Percentiles rank a stretch among this genome's conserved stretches.
These are phyloP conservation scores for Leptodontidium sp. DNA, from an alignment of 2,329 filamentous ascomycete species.

Conservation along the genomic window DNA sequence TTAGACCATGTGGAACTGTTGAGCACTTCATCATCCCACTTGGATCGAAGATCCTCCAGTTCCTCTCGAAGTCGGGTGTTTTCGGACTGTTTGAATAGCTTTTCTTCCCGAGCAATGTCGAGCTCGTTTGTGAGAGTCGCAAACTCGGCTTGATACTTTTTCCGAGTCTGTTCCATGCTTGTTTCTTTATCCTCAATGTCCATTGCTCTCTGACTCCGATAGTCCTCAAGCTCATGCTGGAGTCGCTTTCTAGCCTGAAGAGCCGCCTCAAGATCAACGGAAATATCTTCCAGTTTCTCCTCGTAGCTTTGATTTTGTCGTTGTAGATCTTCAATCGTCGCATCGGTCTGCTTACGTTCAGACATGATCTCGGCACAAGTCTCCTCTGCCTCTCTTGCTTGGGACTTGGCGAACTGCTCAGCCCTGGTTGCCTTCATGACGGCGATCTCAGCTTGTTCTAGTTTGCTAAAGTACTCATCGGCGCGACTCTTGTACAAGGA, in stretches of 20 bases:
- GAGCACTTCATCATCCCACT: constrained; percentile 98
- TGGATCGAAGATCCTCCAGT: constrained; percentile 90
- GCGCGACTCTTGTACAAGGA: constrained; percentile 90
- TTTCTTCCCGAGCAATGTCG: constrained; percentile 90
- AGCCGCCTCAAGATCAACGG: constrained; percentile 85
- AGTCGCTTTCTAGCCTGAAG: constrained; percentile 91
- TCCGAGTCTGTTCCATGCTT: constrained; percentile 94
- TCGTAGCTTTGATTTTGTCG: constrained; percentile 89
- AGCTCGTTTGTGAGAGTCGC: constrained; percentile 89
- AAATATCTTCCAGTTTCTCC: constrained; percentile 89
- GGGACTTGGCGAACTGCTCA: constrained; percentile 91
- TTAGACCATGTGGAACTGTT: constrained; percentile 99
- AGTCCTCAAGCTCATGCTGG: constrained; percentile 97
- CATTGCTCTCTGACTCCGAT: constrained; percentile 91
- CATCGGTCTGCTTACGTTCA: constrained; percentile 90
- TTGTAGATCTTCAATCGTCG: constrained; percentile 86
- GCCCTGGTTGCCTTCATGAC: constrained; percentile 91
- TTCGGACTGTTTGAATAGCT: constrained; percentile 84
- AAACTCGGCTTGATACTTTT: constrained; percentile 96
- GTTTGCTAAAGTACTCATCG: constrained; percentile 96
- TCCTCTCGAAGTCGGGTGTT: constrained; percentile 92
- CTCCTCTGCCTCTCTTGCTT: constrained; percentile 90
- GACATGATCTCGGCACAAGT: constrained; percentile 90
- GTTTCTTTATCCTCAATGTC: constrained; percentile 97
- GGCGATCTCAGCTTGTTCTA: constrained; percentile 95